Evolutionary conservation across 306 rosid genomes (phyloP).

Genomic region (Rosa chinensis): DNA sequence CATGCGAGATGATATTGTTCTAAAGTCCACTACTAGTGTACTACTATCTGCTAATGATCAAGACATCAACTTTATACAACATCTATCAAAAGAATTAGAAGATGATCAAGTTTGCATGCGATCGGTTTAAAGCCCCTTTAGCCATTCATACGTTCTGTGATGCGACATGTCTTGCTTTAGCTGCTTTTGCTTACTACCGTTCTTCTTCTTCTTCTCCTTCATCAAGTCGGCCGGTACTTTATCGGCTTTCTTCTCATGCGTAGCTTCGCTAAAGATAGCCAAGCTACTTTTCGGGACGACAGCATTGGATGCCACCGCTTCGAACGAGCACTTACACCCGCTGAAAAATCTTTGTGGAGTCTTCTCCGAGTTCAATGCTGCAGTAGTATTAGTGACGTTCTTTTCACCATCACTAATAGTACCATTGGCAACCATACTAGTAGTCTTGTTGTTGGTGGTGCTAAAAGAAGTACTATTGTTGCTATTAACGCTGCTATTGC

Average conservation of each 20-base stretch:
- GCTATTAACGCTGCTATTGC: slow-evolving; percentile 43
- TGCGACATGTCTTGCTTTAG: slow-evolving; percentile 60
- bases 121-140: slow-evolving; percentile 42
- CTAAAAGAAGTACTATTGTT: slow-evolving; percentile 20
- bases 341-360: slow-evolving; percentile 38
- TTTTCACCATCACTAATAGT: neutral
- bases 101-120: slow-evolving; percentile 48
- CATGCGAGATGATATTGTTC: slow-evolving; percentile 17
- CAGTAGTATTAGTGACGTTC: neutral
- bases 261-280: neutral
- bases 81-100: neutral
- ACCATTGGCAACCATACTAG: neutral
- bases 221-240: slow-evolving; percentile 22
- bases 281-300: slow-evolving; percentile 29
- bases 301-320: slow-evolving; percentile 38
- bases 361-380: slow-evolving; percentile 25
- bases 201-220: slow-evolving; percentile 12
- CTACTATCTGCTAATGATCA: slow-evolving; percentile 17
- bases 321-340: slow-evolving; percentile 67
- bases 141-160: slow-evolving; percentile 79
- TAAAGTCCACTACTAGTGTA: slow-evolving; percentile 5
- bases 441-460: neutral
- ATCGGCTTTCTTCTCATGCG: slow-evolving; percentile 5
- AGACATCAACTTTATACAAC: slow-evolving; percentile 17
- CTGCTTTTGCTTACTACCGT: slow-evolving; percentile 31